phyloP scores from a whole-genome alignment of 805 yeast genomes.

The Hanseniaspora mollemarum region DNA sequence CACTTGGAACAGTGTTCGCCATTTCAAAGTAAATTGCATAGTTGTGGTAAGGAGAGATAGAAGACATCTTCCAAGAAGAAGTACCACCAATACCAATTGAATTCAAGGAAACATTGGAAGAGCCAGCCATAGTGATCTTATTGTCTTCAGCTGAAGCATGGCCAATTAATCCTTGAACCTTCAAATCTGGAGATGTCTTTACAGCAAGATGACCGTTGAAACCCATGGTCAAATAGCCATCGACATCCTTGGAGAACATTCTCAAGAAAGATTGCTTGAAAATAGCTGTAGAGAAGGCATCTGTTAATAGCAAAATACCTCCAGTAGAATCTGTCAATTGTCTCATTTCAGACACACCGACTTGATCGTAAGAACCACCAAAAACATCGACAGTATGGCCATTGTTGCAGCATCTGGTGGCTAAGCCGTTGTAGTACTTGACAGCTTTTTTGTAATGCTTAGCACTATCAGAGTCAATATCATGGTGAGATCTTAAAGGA shows the following conservation, averaged over 20 bases:
- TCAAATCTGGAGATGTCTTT: conserved; percentile 74
- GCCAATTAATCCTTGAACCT: conserved; percentile 87
- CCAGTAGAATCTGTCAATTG: conserved; percentile 75
- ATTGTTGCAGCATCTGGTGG: conserved; percentile 56
- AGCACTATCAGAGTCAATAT: conserved; percentile 82
- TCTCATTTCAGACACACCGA: conserved; percentile 91
- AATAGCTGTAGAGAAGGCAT: conserved; percentile 88
- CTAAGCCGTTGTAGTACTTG: conserved; percentile 65
- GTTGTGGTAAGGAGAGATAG: conserved; percentile 76
- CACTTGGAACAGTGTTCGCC: conserved; percentile 31
- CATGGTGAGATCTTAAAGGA: conserved; percentile 94
- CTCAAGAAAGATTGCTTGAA: conserved; percentile 86
- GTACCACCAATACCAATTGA: conserved; percentile 93
- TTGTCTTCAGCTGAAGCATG: conserved; percentile 54
- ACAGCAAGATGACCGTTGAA: conserved; percentile 83
- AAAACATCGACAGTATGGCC: conserved; percentile 81
- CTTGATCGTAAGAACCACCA: conserved; percentile 93
- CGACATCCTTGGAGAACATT: conserved; percentile 75
- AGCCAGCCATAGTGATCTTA: conserved; percentile 40
- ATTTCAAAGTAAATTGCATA: conserved; percentile 86
- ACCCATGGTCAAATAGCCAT: conserved; percentile 77
- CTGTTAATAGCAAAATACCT: conserved; percentile 77
- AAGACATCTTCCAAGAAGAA: conserved; percentile 73
- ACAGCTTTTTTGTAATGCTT: conserved; percentile 78
- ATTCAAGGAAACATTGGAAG: conserved; percentile 72